A percentile compares a stretch with the other conserved stretches of the same genome.
Evolutionary conservation across 2,329 filamentous ascomycete species (phyloP).

Genomic region (Hirsutella minnesotensis): DNA sequence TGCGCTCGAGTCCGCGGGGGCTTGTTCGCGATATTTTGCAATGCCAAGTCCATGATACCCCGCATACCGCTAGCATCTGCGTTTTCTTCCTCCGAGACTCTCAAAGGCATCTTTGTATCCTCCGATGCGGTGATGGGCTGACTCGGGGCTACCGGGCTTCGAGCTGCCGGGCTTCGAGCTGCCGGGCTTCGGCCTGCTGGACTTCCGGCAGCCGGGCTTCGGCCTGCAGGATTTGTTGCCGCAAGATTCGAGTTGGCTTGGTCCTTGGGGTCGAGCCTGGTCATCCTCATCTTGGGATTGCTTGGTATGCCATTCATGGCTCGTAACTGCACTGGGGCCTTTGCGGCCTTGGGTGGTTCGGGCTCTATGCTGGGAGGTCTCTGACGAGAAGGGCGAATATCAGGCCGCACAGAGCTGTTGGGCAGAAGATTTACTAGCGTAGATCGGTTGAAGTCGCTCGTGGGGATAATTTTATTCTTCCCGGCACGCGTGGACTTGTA

Average conservation of each 20-base stretch:
- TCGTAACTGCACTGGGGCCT: constrained; percentile 29
- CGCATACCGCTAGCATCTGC: constrained; percentile 36
- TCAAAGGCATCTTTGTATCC: constrained; percentile 43
- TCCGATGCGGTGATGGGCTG: no score
- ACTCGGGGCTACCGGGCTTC: no score
- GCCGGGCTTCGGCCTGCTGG: no score
- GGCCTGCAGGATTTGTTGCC: no score
- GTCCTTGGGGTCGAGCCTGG: constrained; percentile 18
- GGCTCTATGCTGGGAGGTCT: constrained; percentile 10
- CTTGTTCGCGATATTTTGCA: constrained; percentile 13
- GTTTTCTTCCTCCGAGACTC: constrained; percentile 43
- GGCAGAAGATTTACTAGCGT: constrained; percentile 16
- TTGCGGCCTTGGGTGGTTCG: constrained; percentile 11
- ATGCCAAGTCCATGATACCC: constrained; percentile 34
- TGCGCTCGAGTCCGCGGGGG: neutral
- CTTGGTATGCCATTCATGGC: constrained; percentile 34
- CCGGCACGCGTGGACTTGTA: no score
- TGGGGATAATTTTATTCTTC: no score
- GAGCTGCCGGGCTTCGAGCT: constrained; percentile 6
- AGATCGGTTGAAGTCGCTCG: constrained; percentile 1
- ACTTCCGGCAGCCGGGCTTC: no score
- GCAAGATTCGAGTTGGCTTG: neutral
- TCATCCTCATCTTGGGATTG: constrained; percentile 30
- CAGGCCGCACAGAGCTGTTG: constrained; percentile 16
- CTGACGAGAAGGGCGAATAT: constrained; percentile 20